These are phyloP conservation scores for Nepenthes alata DNA, from an alignment of 179 eudicot genomes.

Conservation along the genomic window DNA sequence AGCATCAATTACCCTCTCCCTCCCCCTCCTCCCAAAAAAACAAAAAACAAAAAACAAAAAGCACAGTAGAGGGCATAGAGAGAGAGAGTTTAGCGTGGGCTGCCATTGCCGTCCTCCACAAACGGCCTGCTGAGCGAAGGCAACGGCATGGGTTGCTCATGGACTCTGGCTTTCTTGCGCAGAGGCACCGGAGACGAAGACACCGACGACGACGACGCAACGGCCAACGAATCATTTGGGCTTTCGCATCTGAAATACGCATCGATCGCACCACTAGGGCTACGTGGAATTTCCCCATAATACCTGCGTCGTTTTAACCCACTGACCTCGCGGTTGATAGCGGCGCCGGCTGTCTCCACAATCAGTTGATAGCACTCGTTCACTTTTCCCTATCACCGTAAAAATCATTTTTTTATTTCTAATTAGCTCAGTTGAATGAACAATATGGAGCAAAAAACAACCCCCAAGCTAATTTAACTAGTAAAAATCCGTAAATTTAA, in stretches of 20 bases:
- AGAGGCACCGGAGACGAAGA: slow-evolving; percentile 24
- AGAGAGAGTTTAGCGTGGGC: too few species aligned
- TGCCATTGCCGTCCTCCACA: too few species aligned
- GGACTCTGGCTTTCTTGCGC: slow-evolving; percentile 25
- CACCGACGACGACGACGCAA: slow-evolving; percentile 14
- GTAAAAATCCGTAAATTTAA: too few species aligned
- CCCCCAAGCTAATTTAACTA: too few species aligned
- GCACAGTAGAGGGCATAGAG: too few species aligned
- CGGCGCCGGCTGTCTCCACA: slow-evolving; percentile 9
- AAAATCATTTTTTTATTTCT: too few species aligned
- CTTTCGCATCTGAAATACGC: slow-evolving; percentile 29
- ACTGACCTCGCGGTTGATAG: background rate
- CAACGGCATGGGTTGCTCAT: slow-evolving; percentile 25
- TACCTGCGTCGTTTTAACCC: slow-evolving; percentile 30
- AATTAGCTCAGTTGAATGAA: too few species aligned
- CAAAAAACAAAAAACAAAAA: too few species aligned
- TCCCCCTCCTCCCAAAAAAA: too few species aligned
- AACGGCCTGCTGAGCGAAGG: slow-evolving; percentile 24
- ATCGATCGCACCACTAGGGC: slow-evolving; percentile 66
- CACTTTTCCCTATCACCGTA: slow-evolving; percentile 40
- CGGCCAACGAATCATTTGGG: slow-evolving; percentile 35
- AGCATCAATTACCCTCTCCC: too few species aligned
- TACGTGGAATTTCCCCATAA: slow-evolving; percentile 33
- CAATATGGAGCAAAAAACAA: too few species aligned
- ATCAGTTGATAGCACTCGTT: slow-evolving; percentile 52